Conservation (phyloP, 805 yeast species). For the Lipomyces sp. region DNA sequence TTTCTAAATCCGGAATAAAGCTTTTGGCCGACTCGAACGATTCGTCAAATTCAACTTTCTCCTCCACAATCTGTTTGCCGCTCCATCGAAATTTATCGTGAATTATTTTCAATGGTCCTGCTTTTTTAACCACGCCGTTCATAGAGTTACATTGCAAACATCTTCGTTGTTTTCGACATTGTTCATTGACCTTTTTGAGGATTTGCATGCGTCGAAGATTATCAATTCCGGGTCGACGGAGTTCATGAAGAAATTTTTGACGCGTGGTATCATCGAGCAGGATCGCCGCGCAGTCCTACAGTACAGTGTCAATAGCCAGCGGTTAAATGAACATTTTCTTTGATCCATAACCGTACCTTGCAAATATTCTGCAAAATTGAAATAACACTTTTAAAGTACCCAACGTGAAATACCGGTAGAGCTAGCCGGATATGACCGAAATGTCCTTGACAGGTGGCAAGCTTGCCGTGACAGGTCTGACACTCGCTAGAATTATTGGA, state of each 20-base stretch:
- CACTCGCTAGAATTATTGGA: slow-evolving; percentile 86
- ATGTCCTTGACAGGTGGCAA: slow-evolving; percentile 97
- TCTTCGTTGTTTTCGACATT: slow-evolving; percentile 92
- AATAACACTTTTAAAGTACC: slow-evolving; percentile 90
- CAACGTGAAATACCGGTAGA: slow-evolving; percentile 95
- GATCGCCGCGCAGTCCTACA: slow-evolving; percentile 71
- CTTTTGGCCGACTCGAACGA: slow-evolving; percentile 77
- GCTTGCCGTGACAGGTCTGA: slow-evolving; percentile 85
- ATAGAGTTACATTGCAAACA: slow-evolving; percentile 85
- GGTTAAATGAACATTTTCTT: not conserved
- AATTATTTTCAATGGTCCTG: slow-evolving; percentile 92
- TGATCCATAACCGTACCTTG: slow-evolving; percentile 49
- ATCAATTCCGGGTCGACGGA: slow-evolving; percentile 86
- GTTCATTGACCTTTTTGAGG: slow-evolving; percentile 80
- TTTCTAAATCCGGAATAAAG: slow-evolving; percentile 85
- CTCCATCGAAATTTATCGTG: slow-evolving; percentile 96
- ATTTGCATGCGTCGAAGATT: slow-evolving; percentile 90
- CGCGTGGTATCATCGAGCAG: slow-evolving; percentile 74
- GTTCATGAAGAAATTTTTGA: slow-evolving; percentile 71
- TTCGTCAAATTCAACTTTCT: slow-evolving; percentile 82
- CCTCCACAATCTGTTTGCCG: slow-evolving; percentile 86
- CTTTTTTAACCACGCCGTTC: slow-evolving; percentile 97
- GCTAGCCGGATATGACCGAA: slow-evolving; percentile 94
- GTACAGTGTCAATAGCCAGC: not conserved
- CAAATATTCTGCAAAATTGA: slow-evolving; percentile 89